Evolutionary conservation across 192 early-diverging fungal species (phyloP).

Genomic region (Podila clonocystis): DNA sequence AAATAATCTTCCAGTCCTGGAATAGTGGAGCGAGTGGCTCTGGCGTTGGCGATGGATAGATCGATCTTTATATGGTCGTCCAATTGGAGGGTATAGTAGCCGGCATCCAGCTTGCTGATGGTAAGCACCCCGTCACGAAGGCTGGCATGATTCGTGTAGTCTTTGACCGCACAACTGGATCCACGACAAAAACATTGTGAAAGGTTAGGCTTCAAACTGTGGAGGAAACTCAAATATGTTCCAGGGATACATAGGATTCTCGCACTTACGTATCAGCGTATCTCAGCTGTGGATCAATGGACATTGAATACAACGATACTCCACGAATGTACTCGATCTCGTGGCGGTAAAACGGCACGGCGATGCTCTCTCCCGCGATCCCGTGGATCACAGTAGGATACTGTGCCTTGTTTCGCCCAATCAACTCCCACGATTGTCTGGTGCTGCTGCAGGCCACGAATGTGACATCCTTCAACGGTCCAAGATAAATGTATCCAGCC

Average conservation of each 20-base stretch:
- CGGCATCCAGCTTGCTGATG: constrained; percentile 28
- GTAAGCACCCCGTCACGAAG: constrained; percentile 18
- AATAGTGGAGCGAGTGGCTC: constrained; percentile 11
- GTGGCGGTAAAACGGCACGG: constrained; percentile 12
- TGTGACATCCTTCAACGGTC: constrained; percentile 30
- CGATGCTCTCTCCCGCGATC: constrained; percentile 20
- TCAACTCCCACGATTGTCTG: constrained; percentile 8
- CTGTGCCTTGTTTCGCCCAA: not conserved
- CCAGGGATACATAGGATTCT: too few relatives aligned
- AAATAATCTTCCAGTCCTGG: constrained; percentile 26
- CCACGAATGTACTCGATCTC: constrained; percentile 21
- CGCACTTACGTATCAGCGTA: not conserved
- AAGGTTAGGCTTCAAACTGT: not conserved
- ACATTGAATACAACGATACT: constrained; percentile 24
- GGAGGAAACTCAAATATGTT: too few relatives aligned
- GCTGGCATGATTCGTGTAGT: constrained; percentile 22
- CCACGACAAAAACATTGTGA: not conserved
- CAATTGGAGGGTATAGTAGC: constrained; percentile 29
- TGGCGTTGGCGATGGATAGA: constrained; percentile 9
- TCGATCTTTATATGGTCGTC: not conserved
- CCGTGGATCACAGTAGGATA: constrained; percentile 26
- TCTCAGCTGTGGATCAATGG: not conserved
- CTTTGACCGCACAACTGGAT: constrained; percentile 5
- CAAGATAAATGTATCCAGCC: constrained; percentile 51
- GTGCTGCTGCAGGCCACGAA: constrained; percentile 15